phyloP scores from a whole-genome alignment of 441 rosid genomes.

The Croton laevigatus region DNA sequence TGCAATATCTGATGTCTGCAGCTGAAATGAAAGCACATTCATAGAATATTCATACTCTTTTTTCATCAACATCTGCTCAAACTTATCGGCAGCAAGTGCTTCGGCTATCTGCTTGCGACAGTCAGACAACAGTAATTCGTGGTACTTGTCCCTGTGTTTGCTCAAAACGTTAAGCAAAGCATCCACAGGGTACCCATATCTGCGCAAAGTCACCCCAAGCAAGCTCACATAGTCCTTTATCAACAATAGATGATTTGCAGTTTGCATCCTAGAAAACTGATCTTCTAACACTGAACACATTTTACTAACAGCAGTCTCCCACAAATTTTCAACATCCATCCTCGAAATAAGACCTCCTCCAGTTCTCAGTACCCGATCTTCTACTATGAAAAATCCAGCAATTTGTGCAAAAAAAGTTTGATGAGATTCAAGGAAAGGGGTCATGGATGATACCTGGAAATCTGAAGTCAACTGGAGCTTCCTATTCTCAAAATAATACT shows the following conservation, averaged over 20 bases:
- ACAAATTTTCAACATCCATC: constrained; percentile 84
- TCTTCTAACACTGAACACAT: constrained; percentile 97
- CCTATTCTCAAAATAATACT: constrained; percentile 84
- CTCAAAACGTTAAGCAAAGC: constrained; percentile 84
- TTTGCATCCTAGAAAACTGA: constrained; percentile 98
- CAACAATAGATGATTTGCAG: constrained; percentile 88
- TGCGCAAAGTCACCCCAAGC: constrained; percentile 82
- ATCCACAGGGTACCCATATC: constrained; percentile 87
- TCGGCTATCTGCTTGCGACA: constrained; percentile 88
- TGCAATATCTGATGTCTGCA: constrained; percentile 77
- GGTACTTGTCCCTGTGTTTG: constrained; percentile 93
- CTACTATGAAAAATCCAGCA: constrained; percentile 92
- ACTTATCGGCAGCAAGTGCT: constrained; percentile 85
- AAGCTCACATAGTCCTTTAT: constrained; percentile 95
- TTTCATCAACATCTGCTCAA: constrained; percentile 98
- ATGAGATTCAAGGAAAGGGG: constrained; percentile 94
- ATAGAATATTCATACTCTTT: constrained; percentile 92
- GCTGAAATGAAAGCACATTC: constrained; percentile 95
- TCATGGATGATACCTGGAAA: constrained; percentile 96
- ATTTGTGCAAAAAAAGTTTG: constrained; percentile 96
- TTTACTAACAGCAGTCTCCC: constrained; percentile 91
- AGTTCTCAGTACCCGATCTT: constrained; percentile 83
- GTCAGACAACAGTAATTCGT: constrained; percentile 83
- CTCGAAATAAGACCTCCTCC: constrained; percentile 85
- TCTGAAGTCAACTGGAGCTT: constrained; percentile 91